Base-by-base conservation (phyloP, 768 basidiomycete species). In the Russula olivacea region DNA sequence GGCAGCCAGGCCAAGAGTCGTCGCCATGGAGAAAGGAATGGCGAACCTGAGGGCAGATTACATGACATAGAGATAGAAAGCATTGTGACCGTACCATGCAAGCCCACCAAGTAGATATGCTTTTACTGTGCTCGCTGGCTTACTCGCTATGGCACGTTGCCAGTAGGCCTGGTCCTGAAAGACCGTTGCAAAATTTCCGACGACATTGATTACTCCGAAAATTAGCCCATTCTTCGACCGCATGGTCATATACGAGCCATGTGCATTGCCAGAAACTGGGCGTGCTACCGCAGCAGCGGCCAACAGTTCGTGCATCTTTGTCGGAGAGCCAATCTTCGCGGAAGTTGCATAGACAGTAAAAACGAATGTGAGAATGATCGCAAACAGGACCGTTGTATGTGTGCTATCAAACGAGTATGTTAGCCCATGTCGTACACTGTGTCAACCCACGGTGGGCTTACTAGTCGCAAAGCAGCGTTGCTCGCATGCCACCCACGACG, bases 21-120 rank as follows among this genome's bases (percentile, higher is more conserved):
- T 94, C 1, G 94, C 88, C 68, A 98, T 84, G 8, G 83, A 81
- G 72, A 94, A 91, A 0, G 92, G 92, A 63, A 94, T 92, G 1
- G 89, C 84, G 70, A 95, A 93, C 83, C 83, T 85, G 51, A 25
- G 41, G 17, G 6, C 7, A 28, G 17, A 45, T 50, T 19, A 52
- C 28, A 21, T 49, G 23, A 23, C 36, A 23, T 8, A 15, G 19
- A 25, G 4, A 14, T 14, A 52, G 6, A 53, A 34, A 49, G 45
- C 3, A 4, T 30, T 40, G n/a, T 21, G 14, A 36, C 72, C 76
- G 43, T 63, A 84, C 94, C 95, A 97, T 1, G 91, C 88, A 9
- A 94, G 72, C 3, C 93, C 94, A 49, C 94, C 95, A 9, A 93
- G 79, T 4, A 95, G 77, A 75, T 93, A 98, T 0, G 90, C 94